Evolutionary conservation across 805 yeast genomes (phyloP), one percentile per base, ranked within the genome.

Genomic region (Blastobotrys attinorum): DNA sequence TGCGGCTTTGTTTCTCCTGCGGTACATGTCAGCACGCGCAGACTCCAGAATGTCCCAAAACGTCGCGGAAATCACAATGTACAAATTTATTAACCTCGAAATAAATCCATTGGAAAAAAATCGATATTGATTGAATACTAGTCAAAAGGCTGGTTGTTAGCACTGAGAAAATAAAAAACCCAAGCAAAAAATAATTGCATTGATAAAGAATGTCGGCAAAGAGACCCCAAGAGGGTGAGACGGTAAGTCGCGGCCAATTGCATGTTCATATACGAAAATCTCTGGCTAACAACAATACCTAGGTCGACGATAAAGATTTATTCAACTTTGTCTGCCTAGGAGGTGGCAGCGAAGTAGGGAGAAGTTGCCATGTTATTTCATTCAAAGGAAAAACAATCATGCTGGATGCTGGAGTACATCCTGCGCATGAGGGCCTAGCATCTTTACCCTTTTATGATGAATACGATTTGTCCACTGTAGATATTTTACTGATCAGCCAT

Each of bases 341-440:
- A 5, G 99, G 97, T n/a, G 95, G 97, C 50, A 86, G 83, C 54
- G 99, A 92, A 61, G 99, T 92, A 4, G 99, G 99, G 2, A 68
- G 99, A 47, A 86, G 96, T 27, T 90, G 97, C 59, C 98, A 92
- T 59, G 80, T 92, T 36, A 70, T 92, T 25, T 89, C 84, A 53
- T 92, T 83, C 65, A 88, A 87, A 60, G 96, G 95, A 46, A 90
- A 92, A 58, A 89, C 90, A 3, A 81, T 92, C 40, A 92, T 92
- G 98, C 54, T 92, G 40, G 99, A 92, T 65, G 96, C 98, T 1
- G 99, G 99, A 42, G 87, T 92, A 23, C 99, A 92, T 64, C 99
- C 99, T 1, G 98, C 96, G 0, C 77, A 79, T 49, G 73, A 83
- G 25, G 98, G 99, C 2, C 71, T 88, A 51, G 82, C 90, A 22